phyloP scores from a whole-genome alignment of 1,139 yeast genomes.

The Arxiozyma slooffiae region DNA sequence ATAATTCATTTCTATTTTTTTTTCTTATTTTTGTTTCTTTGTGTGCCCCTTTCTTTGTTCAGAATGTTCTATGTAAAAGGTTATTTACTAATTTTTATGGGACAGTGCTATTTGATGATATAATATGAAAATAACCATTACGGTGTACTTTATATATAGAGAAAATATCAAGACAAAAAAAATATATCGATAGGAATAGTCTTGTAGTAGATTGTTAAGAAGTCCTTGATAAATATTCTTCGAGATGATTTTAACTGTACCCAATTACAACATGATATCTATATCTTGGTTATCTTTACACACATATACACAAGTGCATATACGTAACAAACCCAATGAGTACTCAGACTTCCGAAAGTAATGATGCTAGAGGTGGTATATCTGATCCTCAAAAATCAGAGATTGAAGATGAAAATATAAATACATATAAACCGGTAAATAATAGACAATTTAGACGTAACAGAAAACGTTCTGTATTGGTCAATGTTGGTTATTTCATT shows the following conservation, averaged over 20 bases:
- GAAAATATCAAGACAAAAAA: too few species aligned
- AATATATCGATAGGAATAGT: too few species aligned
- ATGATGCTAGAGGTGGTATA: neutral
- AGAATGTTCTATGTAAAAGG: too few species aligned
- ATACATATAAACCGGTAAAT: neutral
- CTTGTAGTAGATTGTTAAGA: too few species aligned
- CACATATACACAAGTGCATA: too few species aligned
- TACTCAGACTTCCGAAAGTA: neutral
- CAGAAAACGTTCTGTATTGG: neutral
- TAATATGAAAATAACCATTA: neutral
- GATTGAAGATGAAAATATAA: neutral
- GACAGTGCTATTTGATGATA: neutral
- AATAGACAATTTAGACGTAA: neutral
- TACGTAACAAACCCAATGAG: neutral
- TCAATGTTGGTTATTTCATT: conserved; percentile 1
- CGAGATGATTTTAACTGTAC: too few species aligned
- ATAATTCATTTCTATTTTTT: too few species aligned
- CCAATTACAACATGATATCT: too few species aligned
- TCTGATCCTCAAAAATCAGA: neutral
- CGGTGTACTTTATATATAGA: neutral
- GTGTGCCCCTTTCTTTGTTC: too few species aligned
- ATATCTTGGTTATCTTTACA: too few species aligned
- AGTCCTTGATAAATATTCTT: too few species aligned
- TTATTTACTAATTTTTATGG: neutral
- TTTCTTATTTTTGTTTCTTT: neutral